Evolutionary conservation across 768 basidiomycete genomes (phyloP).

Genomic region (Russula sp.): DNA sequence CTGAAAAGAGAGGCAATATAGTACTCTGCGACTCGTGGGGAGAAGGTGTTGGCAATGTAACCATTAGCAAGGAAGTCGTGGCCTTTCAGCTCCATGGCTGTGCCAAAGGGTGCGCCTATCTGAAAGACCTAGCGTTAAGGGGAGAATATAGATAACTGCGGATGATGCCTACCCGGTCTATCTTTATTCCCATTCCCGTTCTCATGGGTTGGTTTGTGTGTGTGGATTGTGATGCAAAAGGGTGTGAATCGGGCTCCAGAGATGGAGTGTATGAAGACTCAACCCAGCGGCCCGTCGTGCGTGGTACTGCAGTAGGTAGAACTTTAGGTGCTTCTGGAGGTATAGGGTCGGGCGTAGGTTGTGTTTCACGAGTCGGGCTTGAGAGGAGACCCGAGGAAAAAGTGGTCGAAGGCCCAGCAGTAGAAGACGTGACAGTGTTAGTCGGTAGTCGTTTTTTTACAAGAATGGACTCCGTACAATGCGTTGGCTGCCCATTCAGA

Average conservation of each 20-base stretch:
- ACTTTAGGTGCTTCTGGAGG: background rate
- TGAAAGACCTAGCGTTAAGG: background rate
- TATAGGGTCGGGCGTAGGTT: background rate
- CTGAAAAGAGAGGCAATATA: slow-evolving; percentile 8
- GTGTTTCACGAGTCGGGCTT: too few relatives aligned
- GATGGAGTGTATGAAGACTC: background rate
- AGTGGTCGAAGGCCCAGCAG: background rate
- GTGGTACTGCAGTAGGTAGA: background rate
- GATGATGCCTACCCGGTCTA: background rate
- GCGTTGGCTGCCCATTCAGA: background rate
- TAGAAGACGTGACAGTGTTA: background rate
- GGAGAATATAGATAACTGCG: background rate
- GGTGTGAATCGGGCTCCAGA: background rate
- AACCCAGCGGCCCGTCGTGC: background rate
- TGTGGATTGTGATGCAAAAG: too few relatives aligned
- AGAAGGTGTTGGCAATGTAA: slow-evolving; percentile 13
- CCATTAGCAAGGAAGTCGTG: slow-evolving; percentile 1
- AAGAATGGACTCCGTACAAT: background rate
- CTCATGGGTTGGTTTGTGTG: too few relatives aligned
- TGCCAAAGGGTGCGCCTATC: background rate
- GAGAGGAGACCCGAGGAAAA: background rate
- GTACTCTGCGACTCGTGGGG: background rate
- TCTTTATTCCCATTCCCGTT: too few relatives aligned
- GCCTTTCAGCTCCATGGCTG: too few relatives aligned
- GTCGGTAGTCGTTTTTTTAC: background rate